Evolutionary conservation across 225 moss, liverwort and hornwort genomes (phyloP).

Genomic region (Physcomitrium patens): DNA sequence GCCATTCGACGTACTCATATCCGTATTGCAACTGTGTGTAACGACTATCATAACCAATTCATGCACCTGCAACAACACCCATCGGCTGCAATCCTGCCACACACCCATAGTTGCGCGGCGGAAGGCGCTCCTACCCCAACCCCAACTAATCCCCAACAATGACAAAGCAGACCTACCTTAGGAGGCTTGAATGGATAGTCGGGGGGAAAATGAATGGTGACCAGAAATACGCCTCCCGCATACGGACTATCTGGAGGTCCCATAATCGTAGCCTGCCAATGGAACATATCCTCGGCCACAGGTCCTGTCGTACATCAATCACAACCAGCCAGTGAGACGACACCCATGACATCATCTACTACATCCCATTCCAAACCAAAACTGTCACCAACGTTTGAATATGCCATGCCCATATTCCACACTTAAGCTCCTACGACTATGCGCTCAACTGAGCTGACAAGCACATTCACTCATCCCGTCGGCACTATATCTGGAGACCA

Average conservation of each 20-base stretch:
- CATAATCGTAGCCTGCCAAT: constrained; percentile 99
- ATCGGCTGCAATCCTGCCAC: neutral
- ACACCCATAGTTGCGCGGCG: neutral
- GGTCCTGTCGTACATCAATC: constrained; percentile 63
- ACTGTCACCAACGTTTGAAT: neutral
- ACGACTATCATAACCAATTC: neutral
- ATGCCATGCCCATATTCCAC: no score
- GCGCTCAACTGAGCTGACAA: neutral
- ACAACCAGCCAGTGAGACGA: neutral
- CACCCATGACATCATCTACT: neutral
- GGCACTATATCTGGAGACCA: no score
- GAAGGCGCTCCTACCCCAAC: neutral
- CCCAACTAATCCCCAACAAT: neutral
- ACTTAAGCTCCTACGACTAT: neutral
- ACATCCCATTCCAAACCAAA: no score
- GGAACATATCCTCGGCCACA: constrained; percentile 98
- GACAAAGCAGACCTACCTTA: constrained; percentile 56
- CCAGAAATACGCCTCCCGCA: constrained; percentile 95
- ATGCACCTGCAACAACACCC: neutral
- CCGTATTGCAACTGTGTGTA: neutral
- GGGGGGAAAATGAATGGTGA: constrained; percentile 94
- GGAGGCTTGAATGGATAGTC: constrained; percentile 97
- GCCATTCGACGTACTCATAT: no score
- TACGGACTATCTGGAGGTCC: constrained; percentile 98
- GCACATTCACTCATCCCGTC: no score